A percentile compares a stretch with the other conserved stretches of the same genome.
These are phyloP conservation scores for Diospyros lotus DNA, from an alignment of 148 eudicot species.

Conservation along the genomic window DNA sequence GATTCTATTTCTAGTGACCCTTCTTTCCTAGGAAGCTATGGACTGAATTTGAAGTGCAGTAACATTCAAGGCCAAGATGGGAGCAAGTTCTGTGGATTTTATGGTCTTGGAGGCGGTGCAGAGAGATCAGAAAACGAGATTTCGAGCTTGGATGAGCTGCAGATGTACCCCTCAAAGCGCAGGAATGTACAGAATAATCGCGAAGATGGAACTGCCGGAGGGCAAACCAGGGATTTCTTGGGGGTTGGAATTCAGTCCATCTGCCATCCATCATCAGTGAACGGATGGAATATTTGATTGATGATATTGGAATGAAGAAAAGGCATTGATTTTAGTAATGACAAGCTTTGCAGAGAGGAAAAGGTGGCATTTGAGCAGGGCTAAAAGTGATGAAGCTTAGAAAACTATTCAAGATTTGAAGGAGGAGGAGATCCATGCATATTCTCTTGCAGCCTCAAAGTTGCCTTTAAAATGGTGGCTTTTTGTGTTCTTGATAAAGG, in stretches of 20 bases:
- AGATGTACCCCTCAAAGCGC: constrained; percentile 46
- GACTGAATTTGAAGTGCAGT: constrained; percentile 31
- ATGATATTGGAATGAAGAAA: neutral
- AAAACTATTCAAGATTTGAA: constrained; percentile 1
- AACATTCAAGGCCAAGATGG: constrained; percentile 24
- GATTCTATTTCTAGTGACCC: constrained; percentile 49
- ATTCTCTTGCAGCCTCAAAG: constrained; percentile 36
- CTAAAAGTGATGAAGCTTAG: constrained; percentile 17
- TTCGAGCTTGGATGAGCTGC: constrained; percentile 28
- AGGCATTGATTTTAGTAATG: neutral
- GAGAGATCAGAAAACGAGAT: constrained; percentile 41
- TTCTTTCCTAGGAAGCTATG: constrained; percentile 39
- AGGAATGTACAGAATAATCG: constrained; percentile 30
- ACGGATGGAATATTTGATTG: constrained; percentile 39
- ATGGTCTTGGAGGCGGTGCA: constrained; percentile 37
- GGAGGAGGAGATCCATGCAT: constrained; percentile 47
- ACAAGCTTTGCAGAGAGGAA: constrained; percentile 20
- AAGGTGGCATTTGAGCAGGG: constrained; percentile 26
- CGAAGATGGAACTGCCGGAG: constrained; percentile 31
- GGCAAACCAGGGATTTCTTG: constrained; percentile 78
- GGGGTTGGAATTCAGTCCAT: constrained; percentile 61
- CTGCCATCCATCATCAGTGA: constrained; percentile 56
- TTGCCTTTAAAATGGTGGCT: constrained; percentile 31
- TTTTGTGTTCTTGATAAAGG: constrained; percentile 16
- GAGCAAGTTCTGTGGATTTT: constrained; percentile 37